These are phyloP conservation scores for Posidonia australis DNA, from an alignment of 106 monocot species.

Conservation along the genomic window DNA sequence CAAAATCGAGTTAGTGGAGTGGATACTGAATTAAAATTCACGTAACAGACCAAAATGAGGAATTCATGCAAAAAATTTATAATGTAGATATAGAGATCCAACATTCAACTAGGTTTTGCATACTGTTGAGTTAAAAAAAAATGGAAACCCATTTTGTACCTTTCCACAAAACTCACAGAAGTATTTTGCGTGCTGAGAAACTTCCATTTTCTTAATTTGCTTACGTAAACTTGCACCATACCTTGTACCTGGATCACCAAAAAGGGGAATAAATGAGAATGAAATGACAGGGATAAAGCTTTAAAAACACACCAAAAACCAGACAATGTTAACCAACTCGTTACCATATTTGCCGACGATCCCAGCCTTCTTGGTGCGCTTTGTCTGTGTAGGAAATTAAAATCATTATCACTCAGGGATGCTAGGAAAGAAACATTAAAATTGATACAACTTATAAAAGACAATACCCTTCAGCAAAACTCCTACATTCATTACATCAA, in stretches of 20 bases:
- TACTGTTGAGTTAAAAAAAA: too few relatives aligned
- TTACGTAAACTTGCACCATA: conserved; percentile 79
- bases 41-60: too few relatives aligned
- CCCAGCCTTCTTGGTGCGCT: conserved; percentile 81
- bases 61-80: too few relatives aligned
- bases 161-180: conserved; percentile 79
- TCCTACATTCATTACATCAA: too few relatives aligned
- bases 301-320: neutral
- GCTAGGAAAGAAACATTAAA: neutral
- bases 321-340: neutral
- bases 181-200: conserved; percentile 73
- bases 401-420: neutral
- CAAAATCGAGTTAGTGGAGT: too few relatives aligned
- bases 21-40: too few relatives aligned
- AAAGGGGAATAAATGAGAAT: neutral
- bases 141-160: conserved; percentile 10
- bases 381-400: conserved; percentile 21
- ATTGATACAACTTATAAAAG: neutral
- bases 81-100: too few relatives aligned
- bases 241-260: conserved; percentile 41
- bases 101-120: too few relatives aligned
- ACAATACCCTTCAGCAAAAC: neutral
- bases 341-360: conserved; percentile 78
- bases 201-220: conserved; percentile 85
- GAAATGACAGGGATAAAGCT: neutral